These are phyloP conservation scores for Heritiera littoralis DNA, from an alignment of 345 rosid genomes.

Conservation along the genomic window DNA sequence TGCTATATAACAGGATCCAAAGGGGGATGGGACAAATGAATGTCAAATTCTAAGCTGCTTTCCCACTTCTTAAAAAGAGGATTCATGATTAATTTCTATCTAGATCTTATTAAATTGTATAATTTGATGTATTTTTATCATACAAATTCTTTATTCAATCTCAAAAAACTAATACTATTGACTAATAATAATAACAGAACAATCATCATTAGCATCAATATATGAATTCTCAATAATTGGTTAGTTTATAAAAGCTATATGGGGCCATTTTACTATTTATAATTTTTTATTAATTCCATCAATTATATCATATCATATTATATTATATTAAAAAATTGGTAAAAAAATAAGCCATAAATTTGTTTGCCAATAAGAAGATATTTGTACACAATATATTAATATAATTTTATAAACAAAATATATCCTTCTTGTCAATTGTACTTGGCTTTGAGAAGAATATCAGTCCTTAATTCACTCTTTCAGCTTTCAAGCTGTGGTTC, in stretches of 20 bases:
- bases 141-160: too few relatives aligned
- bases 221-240: conserved; percentile 17
- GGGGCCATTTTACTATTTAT: conserved; percentile 10
- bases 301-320: too few relatives aligned
- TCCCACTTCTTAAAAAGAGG: background rate
- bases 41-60: background rate
- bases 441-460: background rate
- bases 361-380: too few relatives aligned
- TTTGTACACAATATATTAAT: too few relatives aligned
- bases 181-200: background rate
- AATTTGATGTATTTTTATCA: background rate
- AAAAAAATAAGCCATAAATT: background rate
- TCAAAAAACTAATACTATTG: too few relatives aligned
- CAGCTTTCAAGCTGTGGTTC: background rate
- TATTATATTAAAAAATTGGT: background rate
- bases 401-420: too few relatives aligned
- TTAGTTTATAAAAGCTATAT: background rate
- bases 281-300: background rate
- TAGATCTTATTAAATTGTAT: too few relatives aligned
- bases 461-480: background rate
- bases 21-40: background rate
- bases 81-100: background rate
- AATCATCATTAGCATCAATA: background rate
- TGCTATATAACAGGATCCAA: background rate
- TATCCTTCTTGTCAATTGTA: background rate